Evolutionary conservation across 2,329 filamentous ascomycete genomes (phyloP).

Genomic region (Colletotrichum sp.): DNA sequence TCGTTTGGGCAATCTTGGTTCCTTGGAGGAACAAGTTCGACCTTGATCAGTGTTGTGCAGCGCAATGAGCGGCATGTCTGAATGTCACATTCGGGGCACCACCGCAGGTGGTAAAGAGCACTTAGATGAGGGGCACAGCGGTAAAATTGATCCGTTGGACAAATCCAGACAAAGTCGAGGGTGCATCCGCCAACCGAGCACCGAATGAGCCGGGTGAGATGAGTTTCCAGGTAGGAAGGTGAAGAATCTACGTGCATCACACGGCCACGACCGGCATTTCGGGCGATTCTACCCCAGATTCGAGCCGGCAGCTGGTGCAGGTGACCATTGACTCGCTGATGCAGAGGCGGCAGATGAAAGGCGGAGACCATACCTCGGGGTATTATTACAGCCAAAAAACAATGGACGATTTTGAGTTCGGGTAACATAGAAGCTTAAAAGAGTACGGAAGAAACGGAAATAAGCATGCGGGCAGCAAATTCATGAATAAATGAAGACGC

Average conservation of each 20-base stretch:
- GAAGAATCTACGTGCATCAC: neutral
- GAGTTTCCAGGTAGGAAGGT: neutral
- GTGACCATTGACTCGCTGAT: neutral
- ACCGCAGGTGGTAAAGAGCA: neutral
- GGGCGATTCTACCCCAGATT: conserved; percentile 5
- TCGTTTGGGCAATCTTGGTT: neutral
- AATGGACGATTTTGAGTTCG: neutral
- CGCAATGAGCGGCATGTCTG: neutral
- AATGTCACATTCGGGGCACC: neutral
- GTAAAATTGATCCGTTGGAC: neutral
- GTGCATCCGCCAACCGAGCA: neutral
- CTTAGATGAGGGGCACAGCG: neutral
- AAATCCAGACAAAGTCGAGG: neutral
- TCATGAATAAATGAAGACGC: neutral
- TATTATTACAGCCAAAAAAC: neutral
- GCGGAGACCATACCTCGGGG: neutral
- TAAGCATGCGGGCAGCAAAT: neutral
- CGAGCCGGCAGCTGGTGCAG: conserved; percentile 6
- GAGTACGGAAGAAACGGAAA: neutral
- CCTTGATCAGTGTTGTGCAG: neutral
- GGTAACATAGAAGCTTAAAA: neutral
- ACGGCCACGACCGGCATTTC: neutral
- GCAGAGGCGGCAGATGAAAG: conserved; percentile 7
- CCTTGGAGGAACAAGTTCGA: neutral
- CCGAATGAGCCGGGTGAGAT: neutral